These are phyloP conservation scores for Arachnomyces sp. DNA, from an alignment of 2,329 filamentous ascomycete species.

Conservation along the genomic window DNA sequence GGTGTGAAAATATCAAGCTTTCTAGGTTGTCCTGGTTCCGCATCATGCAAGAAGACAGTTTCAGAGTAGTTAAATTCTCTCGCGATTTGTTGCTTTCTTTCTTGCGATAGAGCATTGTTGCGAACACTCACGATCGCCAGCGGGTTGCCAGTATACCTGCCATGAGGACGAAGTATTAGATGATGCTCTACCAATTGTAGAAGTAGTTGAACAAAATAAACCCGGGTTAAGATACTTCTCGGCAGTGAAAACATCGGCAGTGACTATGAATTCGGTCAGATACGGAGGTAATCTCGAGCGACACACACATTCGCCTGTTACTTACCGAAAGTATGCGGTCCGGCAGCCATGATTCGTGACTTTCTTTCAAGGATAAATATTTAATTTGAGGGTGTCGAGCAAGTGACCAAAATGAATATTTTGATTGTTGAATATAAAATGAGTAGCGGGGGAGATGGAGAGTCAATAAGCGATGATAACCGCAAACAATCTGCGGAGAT, in stretches of 20 bases:
- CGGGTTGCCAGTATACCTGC: constrained; percentile 45
- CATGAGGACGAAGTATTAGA: neutral
- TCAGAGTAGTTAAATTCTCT: constrained; percentile 59
- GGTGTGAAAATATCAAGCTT: constrained; percentile 55
- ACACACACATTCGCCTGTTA: neutral
- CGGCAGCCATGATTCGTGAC: constrained; percentile 11
- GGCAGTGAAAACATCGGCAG: constrained; percentile 20
- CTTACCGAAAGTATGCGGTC: constrained; percentile 16
- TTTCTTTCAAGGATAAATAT: too few species aligned
- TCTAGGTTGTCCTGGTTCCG: constrained; percentile 26
- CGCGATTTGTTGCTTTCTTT: constrained; percentile 52
- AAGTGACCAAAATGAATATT: too few species aligned
- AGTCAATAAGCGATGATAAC: too few species aligned
- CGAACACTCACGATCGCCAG: constrained; percentile 53
- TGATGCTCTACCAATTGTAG: neutral
- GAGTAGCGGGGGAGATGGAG: too few species aligned
- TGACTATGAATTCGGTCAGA: constrained; percentile 6
- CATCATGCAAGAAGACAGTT: constrained; percentile 55
- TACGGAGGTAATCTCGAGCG: neutral
- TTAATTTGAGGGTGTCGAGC: too few species aligned
- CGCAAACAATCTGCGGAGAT: too few species aligned
- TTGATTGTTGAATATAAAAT: too few species aligned
- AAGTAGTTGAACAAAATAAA: neutral
- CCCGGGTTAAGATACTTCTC: constrained; percentile 12
- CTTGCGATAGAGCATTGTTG: constrained; percentile 39